Evolutionary conservation across 1,139 yeast genomes (phyloP).

Genomic region (Protomyces lactucae-debilis): DNA sequence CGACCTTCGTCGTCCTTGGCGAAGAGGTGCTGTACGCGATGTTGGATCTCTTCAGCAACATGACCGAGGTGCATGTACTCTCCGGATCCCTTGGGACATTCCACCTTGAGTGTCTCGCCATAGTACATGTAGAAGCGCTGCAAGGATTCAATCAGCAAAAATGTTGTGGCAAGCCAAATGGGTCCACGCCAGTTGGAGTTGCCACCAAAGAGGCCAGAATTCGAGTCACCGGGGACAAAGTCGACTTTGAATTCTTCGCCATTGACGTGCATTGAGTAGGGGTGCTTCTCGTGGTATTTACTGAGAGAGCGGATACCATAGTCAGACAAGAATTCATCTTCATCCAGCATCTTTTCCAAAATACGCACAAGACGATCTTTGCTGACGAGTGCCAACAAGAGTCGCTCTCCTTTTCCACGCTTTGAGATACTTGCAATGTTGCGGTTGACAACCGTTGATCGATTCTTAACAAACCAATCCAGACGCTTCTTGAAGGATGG

Average conservation of each 20-base stretch:
- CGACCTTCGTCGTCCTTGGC: slow-evolving; percentile 64
- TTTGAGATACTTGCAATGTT: slow-evolving; percentile 84
- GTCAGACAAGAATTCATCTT: slow-evolving; percentile 76
- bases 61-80: slow-evolving; percentile 75
- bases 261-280: slow-evolving; percentile 79
- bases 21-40: slow-evolving; percentile 75
- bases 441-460: slow-evolving; percentile 69
- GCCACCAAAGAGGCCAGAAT: slow-evolving; percentile 94
- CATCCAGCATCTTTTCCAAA: slow-evolving; percentile 78
- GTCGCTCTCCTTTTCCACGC: slow-evolving; percentile 81
- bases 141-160: slow-evolving; percentile 78
- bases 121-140: slow-evolving; percentile 87
- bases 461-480: slow-evolving; percentile 77
- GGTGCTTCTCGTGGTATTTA: slow-evolving; percentile 79
- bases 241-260: slow-evolving; percentile 69
- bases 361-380: slow-evolving; percentile 75
- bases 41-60: slow-evolving; percentile 88
- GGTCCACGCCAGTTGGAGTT: slow-evolving; percentile 98
- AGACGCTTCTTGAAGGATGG: slow-evolving; percentile 82
- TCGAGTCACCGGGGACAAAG: slow-evolving; percentile 89
- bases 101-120: slow-evolving; percentile 80
- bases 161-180: slow-evolving; percentile 96
- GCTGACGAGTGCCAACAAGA: slow-evolving; percentile 74
- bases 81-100: slow-evolving; percentile 88
- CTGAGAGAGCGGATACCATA: slow-evolving; percentile 89